Evolutionary conservation across 1,139 yeast species (phyloP).

Genomic region (Groenewaldozyma sp.): DNA sequence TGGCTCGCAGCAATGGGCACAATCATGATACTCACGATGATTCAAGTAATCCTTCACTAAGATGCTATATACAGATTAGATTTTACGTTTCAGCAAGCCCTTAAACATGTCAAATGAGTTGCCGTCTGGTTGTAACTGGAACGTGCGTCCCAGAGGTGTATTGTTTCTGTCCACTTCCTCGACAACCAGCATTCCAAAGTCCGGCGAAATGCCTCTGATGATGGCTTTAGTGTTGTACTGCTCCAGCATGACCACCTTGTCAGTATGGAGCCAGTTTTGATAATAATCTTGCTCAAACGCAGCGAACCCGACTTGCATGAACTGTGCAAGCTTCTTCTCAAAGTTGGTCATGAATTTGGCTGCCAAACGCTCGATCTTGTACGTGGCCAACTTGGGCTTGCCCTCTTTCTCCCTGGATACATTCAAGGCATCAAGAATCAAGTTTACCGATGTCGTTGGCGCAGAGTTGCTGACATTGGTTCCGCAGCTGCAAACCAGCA

Average conservation of each 20-base stretch:
- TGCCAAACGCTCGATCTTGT: constrained; percentile 51
- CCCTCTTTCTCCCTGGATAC: constrained; percentile 37
- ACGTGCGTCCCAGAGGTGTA: constrained; percentile 41
- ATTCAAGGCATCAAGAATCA: constrained; percentile 51
- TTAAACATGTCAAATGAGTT: constrained; percentile 93
- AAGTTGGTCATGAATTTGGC: constrained; percentile 64
- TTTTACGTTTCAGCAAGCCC: constrained; percentile 67
- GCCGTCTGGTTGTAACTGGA: constrained; percentile 90
- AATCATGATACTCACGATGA: constrained; percentile 10
- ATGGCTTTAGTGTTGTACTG: constrained; percentile 47
- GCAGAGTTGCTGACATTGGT: constrained; percentile 77
- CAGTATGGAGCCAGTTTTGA: constrained; percentile 73
- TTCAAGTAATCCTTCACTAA: constrained; percentile 9
- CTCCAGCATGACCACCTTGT: constrained; percentile 48
- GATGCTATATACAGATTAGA: constrained; percentile 1
- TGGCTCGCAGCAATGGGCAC: constrained; percentile 15
- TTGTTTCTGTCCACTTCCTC: constrained; percentile 46
- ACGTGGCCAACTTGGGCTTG: constrained; percentile 35
- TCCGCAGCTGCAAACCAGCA: constrained; percentile 73
- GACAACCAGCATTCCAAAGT: constrained; percentile 75
- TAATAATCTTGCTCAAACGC: constrained; percentile 71
- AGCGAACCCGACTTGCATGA: constrained; percentile 54
- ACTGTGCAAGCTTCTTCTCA: constrained; percentile 50
- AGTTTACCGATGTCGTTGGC: constrained; percentile 82
- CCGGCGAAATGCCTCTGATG: constrained; percentile 72